Percentiles rank a stretch among this genome's conserved stretches.
phyloP scores from a whole-genome alignment of 78 protist genomes.

The Dictyostelium brefeldianum region DNA sequence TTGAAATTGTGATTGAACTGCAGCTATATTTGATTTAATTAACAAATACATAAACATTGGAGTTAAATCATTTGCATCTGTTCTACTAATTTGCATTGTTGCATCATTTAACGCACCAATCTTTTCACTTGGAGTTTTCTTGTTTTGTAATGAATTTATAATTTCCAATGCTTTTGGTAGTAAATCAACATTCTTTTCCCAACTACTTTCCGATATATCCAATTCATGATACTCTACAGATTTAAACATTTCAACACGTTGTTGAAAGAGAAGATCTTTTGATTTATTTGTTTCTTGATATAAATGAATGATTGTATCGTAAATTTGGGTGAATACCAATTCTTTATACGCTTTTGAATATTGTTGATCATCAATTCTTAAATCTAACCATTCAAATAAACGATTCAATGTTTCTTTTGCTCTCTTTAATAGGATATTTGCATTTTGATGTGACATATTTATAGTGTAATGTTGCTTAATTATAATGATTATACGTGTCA shows the following conservation, averaged over 20 bases:
- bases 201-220: conserved; percentile 53
- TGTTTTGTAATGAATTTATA: conserved; percentile 19
- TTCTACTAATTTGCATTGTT: conserved; percentile 56
- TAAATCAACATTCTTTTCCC: conserved; percentile 49
- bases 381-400: conserved; percentile 51
- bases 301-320: conserved; percentile 60
- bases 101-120: conserved; percentile 46
- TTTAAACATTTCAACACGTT: conserved; percentile 35
- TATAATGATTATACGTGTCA: conserved; percentile 20
- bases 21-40: neutral
- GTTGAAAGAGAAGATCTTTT: conserved; percentile 42
- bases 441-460: conserved; percentile 71
- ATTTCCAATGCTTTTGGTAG: conserved; percentile 51
- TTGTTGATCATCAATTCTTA: conserved; percentile 9
- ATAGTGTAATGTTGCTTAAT: conserved; percentile 63
- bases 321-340: conserved; percentile 34
- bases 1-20: conserved; percentile 47
- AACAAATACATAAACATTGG: conserved; percentile 76
- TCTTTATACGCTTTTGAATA: conserved; percentile 30
- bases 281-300: conserved; percentile 68
- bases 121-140: conserved; percentile 58
- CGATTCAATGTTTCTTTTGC: conserved; percentile 46
- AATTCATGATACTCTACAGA: conserved; percentile 26
- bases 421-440: conserved; percentile 18
- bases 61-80: conserved; percentile 69